Conservation (phyloP, 306 rosid genomes). For the Fagus crenata region DNA sequence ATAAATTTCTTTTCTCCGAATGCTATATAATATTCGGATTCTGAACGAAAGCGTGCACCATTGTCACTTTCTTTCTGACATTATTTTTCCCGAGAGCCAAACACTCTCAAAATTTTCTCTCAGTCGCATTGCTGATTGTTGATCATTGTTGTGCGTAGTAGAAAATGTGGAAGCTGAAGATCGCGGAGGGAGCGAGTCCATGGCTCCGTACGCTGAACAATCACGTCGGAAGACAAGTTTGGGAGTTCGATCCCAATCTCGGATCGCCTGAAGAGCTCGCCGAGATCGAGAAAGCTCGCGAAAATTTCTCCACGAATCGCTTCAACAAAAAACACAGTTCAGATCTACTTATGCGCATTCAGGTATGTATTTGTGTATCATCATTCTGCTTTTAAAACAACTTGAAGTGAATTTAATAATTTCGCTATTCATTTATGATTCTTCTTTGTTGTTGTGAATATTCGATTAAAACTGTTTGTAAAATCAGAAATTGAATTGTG, state of each 20-base stretch:
- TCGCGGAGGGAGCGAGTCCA: conserved; percentile 68
- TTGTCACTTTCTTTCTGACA: too few species aligned
- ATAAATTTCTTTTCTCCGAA: not conserved
- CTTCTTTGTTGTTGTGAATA: not conserved
- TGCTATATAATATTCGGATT: not conserved
- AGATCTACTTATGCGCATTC: conserved; percentile 84
- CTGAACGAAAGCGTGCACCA: too few species aligned
- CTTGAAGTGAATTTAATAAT: not conserved
- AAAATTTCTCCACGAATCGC: conserved; percentile 44
- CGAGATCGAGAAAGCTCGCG: conserved; percentile 54
- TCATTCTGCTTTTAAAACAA: not conserved
- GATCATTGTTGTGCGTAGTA: not conserved
- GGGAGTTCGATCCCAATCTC: conserved; percentile 76
- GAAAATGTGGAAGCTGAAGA: conserved; percentile 85
- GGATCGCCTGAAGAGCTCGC: conserved; percentile 50
- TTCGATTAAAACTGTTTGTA: not conserved
- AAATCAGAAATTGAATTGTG: not conserved
- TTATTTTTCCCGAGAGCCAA: too few species aligned
- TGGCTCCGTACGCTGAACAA: conserved; percentile 65
- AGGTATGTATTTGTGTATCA: conserved; percentile 35
- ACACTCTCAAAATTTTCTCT: not conserved
- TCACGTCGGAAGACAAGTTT: conserved; percentile 71
- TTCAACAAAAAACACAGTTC: conserved; percentile 63
- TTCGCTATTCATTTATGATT: not conserved
- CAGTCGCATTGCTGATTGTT: not conserved